Percentiles rank a stretch among this genome's conserved stretches.
Evolutionary conservation across 331 rosid genomes (phyloP).

Genomic region (Pyrus hybrid): DNA sequence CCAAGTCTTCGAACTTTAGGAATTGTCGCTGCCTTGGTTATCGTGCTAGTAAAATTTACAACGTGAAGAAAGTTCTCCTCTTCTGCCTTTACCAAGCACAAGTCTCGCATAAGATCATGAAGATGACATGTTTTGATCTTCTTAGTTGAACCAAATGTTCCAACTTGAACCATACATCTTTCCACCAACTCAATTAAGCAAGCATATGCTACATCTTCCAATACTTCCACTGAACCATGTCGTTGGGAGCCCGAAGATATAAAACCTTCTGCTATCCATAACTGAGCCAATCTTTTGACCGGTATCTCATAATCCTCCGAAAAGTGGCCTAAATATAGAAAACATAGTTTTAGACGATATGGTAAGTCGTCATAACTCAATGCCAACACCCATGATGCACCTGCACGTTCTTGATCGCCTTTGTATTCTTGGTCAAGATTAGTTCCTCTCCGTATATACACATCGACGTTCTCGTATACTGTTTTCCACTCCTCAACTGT

Average conservation of each 20-base stretch:
- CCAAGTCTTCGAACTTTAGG: constrained; percentile 31
- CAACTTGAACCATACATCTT: not conserved
- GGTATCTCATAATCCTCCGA: not conserved
- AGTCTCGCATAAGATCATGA: too few species aligned
- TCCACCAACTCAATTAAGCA: not conserved
- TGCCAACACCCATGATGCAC: not conserved
- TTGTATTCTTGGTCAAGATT: too few species aligned
- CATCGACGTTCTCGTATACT: not conserved
- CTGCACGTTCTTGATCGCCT: not conserved
- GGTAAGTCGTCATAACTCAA: not conserved
- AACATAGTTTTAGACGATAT: not conserved
- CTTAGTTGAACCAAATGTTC: not conserved
- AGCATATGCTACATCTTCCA: not conserved
- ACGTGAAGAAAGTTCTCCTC: not conserved
- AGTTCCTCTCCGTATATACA: not conserved
- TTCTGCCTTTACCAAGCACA: too few species aligned
- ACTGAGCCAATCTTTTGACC: not conserved
- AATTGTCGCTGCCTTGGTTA: not conserved
- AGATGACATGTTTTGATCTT: too few species aligned
- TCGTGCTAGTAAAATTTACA: not conserved
- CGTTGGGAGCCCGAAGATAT: not conserved
- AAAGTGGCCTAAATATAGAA: not conserved
- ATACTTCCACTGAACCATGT: not conserved
- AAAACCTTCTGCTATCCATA: constrained; percentile 14
- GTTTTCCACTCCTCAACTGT: not conserved